Conservation (phyloP, 345 rosid genomes). For the Chamaenerion angustifolium region DNA sequence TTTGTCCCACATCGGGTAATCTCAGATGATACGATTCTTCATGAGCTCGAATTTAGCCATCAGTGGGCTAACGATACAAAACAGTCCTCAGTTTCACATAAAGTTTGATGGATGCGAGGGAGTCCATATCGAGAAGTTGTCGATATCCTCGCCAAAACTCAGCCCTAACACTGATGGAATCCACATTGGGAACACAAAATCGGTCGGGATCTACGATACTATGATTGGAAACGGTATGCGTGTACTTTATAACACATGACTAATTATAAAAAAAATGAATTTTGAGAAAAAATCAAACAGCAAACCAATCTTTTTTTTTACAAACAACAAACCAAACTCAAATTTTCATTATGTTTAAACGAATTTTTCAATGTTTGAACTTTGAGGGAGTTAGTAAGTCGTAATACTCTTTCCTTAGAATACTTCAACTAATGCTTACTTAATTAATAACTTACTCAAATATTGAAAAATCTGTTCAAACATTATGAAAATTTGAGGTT, state of each 20-base stretch:
- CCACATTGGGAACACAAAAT: slow-evolving; percentile 64
- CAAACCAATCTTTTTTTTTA: too few relatives aligned
- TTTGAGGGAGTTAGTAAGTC: too few relatives aligned
- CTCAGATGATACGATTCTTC: slow-evolving; percentile 81
- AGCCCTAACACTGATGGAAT: slow-evolving; percentile 96
- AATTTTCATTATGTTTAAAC: too few relatives aligned
- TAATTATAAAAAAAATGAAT: too few relatives aligned
- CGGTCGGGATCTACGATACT: slow-evolving; percentile 63
- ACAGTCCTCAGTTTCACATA: slow-evolving; percentile 91
- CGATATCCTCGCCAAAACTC: slow-evolving; percentile 73
- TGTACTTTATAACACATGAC: background rate
- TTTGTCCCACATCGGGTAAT: background rate
- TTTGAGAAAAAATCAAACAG: too few relatives aligned
- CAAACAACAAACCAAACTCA: too few relatives aligned
- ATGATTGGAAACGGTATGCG: slow-evolving; percentile 63
- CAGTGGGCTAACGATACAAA: slow-evolving; percentile 56
- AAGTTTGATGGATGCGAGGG: slow-evolving; percentile 95
- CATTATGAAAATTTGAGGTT: too few relatives aligned
- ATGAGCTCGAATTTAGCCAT: slow-evolving; percentile 82
- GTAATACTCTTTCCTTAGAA: too few relatives aligned
- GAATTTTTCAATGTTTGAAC: too few relatives aligned
- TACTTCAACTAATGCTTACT: too few relatives aligned
- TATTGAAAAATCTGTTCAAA: too few relatives aligned
- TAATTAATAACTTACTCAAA: too few relatives aligned
- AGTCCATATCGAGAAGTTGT: slow-evolving; percentile 44